phyloP scores from a whole-genome alignment of 768 basidiomycete species.

The Amanita inopinata region DNA sequence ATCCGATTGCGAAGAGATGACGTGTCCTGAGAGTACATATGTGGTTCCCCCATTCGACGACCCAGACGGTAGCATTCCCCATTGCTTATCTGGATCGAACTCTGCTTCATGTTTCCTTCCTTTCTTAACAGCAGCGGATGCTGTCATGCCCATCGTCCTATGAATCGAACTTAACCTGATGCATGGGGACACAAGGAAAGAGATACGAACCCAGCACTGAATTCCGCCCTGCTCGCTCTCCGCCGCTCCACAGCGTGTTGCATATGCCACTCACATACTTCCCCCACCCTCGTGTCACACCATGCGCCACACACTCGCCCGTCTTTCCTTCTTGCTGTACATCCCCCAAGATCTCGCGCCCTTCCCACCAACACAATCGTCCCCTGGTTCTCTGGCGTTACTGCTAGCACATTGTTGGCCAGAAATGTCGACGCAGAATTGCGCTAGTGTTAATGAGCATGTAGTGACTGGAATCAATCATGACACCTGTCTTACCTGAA shows the following conservation, averaged over 20 bases:
- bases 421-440: conserved; percentile 46
- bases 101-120: conserved; percentile 30
- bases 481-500: conserved; percentile 74
- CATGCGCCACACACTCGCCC: conserved; percentile 78
- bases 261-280: conserved; percentile 89
- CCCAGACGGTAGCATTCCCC: conserved; percentile 59
- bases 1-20: conserved; percentile 34
- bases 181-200: neutral
- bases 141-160: conserved; percentile 71
- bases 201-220: conserved; percentile 60
- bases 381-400: conserved; percentile 76
- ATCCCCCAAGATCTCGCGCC: conserved; percentile 82
- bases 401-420: conserved; percentile 58
- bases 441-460: conserved; percentile 23
- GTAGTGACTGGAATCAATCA: too few species aligned
- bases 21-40: conserved; percentile 75
- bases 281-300: conserved; percentile 83
- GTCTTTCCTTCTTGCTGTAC: conserved; percentile 65
- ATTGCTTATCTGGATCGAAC: conserved; percentile 64
- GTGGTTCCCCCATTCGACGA: conserved; percentile 35
- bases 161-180: neutral
- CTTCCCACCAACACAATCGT: conserved; percentile 81
- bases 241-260: conserved; percentile 68
- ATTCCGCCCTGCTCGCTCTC: conserved; percentile 77
- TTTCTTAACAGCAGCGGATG: conserved; percentile 31